Base-by-base conservation (phyloP, 306 rosid species). In the Prunus salicina region DNA sequence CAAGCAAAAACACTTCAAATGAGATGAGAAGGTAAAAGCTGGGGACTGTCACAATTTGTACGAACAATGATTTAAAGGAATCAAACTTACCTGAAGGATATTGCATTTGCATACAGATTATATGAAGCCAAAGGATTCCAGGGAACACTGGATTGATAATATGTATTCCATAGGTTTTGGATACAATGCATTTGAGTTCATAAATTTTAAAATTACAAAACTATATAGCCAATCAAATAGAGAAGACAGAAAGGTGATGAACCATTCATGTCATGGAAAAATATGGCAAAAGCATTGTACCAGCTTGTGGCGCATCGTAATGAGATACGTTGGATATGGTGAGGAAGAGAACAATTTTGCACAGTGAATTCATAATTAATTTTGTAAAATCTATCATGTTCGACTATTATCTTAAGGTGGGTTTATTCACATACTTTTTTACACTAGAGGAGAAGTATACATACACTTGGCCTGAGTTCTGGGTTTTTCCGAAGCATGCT, bases 401-500 rank as follows among this genome's bases (percentile, higher is more conserved):
- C 34, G 52, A 51, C 16, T 28, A 38, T 3, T 25, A 32, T 45
- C 32, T 4, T 63, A 47, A 4, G 20, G 13, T 32, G 13, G 24
- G 18, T 15, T 58, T 28, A 64, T 76, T 34, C 64, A 50, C n/a
- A 28, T 27, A 57, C 41, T 14, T 67, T 25, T 27, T 70, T 74
- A 73, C 43, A 63, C 45, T 63, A 76, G 76, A 76, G 78, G 78
- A 82, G 75, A 80, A 72, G 72, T 77, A 71, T 77, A 88, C 99
- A 34, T 92, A 96, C 99, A 82, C 96, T 91, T 66, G 99, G 98
- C 74, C 99, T 90, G 76, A 91, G 90, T 88, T 96, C 98, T 27
- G 99, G 98, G 83, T 93, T 96, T 87, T 89, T 96, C 82, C 99
- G 98, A 87, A 96, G 91, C 99, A 96, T 91, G 86, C 97, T 92